Conservation (phyloP, 306 rosid genomes). For the Lathyrus oleraceus region DNA sequence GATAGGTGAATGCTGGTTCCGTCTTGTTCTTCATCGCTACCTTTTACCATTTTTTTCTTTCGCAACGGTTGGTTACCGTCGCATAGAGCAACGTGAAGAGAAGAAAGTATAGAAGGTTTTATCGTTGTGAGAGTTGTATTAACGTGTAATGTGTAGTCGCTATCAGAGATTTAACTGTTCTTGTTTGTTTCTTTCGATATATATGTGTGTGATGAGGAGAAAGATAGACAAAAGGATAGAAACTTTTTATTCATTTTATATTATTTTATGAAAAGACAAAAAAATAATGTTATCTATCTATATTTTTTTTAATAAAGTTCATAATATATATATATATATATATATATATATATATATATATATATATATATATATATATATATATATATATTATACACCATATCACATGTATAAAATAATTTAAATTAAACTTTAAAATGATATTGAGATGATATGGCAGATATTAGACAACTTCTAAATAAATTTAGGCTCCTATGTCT, state of each 20-base stretch:
- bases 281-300: too few relatives aligned
- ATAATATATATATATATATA: too few relatives aligned
- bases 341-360: too few relatives aligned
- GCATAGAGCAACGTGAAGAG: not conserved
- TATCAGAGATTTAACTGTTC: not conserved
- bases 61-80: conserved; percentile 11
- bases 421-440: too few relatives aligned
- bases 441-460: too few relatives aligned
- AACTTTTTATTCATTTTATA: not conserved
- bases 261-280: not conserved
- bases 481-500: too few relatives aligned
- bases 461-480: too few relatives aligned
- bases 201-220: conserved; percentile 9
- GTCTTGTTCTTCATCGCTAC: conserved; percentile 48
- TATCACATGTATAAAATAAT: too few relatives aligned
- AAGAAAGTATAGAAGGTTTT: not conserved
- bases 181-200: not conserved
- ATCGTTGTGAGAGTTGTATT: not conserved
- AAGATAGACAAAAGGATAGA: conserved; percentile 6
- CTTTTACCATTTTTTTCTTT: conserved; percentile 49
- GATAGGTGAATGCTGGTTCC: conserved; percentile 29
- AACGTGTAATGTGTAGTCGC: not conserved
- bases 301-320: too few relatives aligned
- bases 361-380: too few relatives aligned
- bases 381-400: too few relatives aligned